Percentiles rank a stretch among this genome's conserved stretches.
These are phyloP conservation scores for Xylaria sp. DNA, from an alignment of 2,329 filamentous ascomycete genomes.

Conservation along the genomic window DNA sequence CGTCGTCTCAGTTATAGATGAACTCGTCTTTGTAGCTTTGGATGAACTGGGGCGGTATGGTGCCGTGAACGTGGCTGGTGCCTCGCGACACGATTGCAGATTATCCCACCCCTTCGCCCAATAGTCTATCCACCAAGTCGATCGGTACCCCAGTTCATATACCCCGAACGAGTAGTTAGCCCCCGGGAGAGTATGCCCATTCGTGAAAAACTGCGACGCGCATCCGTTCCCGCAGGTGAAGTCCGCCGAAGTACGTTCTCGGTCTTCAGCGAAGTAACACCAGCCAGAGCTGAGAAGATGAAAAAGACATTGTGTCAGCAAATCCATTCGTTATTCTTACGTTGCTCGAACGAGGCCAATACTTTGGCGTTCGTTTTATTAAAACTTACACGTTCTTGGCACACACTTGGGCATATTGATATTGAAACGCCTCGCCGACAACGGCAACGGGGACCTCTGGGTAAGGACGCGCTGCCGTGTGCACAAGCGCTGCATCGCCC, in stretches of 20 bases:
- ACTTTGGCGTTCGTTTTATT: not conserved
- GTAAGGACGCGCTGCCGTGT: slow-evolving; percentile 12
- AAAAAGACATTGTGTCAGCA: not conserved
- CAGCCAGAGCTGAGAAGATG: slow-evolving; percentile 31
- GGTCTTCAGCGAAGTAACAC: slow-evolving; percentile 30
- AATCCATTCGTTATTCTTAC: not conserved
- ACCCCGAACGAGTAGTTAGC: slow-evolving; percentile 37
- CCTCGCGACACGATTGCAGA: slow-evolving; percentile 9
- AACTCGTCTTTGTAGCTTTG: not conserved
- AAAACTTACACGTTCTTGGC: slow-evolving; percentile 28
- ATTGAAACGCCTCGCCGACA: slow-evolving; percentile 34
- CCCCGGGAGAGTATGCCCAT: slow-evolving; percentile 38
- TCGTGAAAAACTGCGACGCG: slow-evolving; percentile 36
- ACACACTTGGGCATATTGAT: slow-evolving; percentile 33
- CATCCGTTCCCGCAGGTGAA: slow-evolving; percentile 39
- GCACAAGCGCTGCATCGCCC: slow-evolving; percentile 37
- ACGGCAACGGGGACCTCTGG: slow-evolving; percentile 22
- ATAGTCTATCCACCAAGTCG: slow-evolving; percentile 36
- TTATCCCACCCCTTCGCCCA: slow-evolving; percentile 37
- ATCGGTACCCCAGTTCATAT: slow-evolving; percentile 32
- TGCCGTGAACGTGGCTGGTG: not conserved
- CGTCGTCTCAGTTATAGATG: not conserved
- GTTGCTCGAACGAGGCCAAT: not conserved
- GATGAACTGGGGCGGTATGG: not conserved
- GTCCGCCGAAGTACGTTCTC: slow-evolving; percentile 26